Base-by-base conservation (phyloP, 345 rosid genomes). In the Corymbia maculata region DNA sequence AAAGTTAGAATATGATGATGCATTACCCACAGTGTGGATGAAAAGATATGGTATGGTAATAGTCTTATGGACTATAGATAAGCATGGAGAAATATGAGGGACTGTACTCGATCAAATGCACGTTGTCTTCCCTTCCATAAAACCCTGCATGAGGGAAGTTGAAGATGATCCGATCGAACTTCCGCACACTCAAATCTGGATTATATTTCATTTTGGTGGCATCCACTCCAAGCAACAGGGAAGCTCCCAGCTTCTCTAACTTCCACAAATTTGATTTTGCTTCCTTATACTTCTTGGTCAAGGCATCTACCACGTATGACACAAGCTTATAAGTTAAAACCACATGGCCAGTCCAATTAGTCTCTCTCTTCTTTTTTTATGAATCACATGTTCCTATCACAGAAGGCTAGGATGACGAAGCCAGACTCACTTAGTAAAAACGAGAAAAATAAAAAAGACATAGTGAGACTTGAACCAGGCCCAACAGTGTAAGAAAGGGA, bases 61-160 rank as follows among this genome's bases (percentile, higher is more conserved):
- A 44, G 51, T 59, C 61, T 44, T 32, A 57, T 26, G 45, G 70
- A 86, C 52, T 36, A 85, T 68, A 21, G 44, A 59, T 55, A 50
- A 70, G 17, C 66, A 42, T 24, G 30, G 49, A 89, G 22, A 36
- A 59, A 51, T 47, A 14, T 84, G 50, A 42, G 51, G 51, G 30
- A 86, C 59, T 90, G 89, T 61, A 94, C 96, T 11, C 13, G 61
- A 93, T 95, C 64, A 89, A 3, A 4, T 5, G 13, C 87, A 6
- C 22, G 86, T 88, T 15, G 57, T 91, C 92, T 90, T 93, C 95
- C 89, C 47, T 93, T 57, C 96, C 90, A 16, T 91, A 45, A 87
- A 95, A 96, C 47, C 95, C 98, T 1, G 95, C 95, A 52, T 94
- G 96, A 19, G 98, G 98, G 89, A 94, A 96, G 91, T 92, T 92